A percentile compares a stretch with the other conserved stretches of the same genome.
These are phyloP conservation scores for Conticribra weissflogii DNA, from an alignment of 108 stramenopile species.

Conservation along the genomic window DNA sequence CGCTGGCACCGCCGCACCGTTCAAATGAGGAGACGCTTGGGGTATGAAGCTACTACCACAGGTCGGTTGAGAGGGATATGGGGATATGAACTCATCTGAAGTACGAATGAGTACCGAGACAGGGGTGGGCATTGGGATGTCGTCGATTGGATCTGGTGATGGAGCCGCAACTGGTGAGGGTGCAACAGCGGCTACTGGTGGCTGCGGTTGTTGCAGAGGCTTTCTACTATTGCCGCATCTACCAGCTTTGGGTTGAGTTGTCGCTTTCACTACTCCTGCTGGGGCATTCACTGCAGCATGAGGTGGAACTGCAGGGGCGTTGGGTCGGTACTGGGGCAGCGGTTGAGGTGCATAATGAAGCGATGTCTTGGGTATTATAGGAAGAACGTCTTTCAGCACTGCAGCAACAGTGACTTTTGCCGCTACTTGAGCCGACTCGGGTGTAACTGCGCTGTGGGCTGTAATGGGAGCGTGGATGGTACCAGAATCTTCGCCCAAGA, in stretches of 20 bases:
- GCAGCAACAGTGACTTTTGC: slow-evolving; percentile 35
- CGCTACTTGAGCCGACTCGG: slow-evolving; percentile 53
- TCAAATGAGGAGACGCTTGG: neutral
- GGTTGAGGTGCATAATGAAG: neutral
- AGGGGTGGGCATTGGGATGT: slow-evolving; percentile 56
- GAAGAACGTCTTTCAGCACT: slow-evolving; percentile 41
- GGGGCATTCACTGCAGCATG: neutral
- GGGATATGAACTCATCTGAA: slow-evolving; percentile 39
- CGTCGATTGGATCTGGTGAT: slow-evolving; percentile 19
- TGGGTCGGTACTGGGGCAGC: neutral
- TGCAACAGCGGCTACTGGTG: no score
- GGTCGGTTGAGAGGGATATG: slow-evolving; percentile 8
- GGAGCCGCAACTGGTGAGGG: slow-evolving; percentile 8
- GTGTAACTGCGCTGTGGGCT: slow-evolving; percentile 22
- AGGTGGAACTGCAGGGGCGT: slow-evolving; percentile 12
- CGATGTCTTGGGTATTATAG: slow-evolving; percentile 28
- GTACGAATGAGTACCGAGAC: slow-evolving; percentile 49
- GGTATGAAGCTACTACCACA: slow-evolving; percentile 5
- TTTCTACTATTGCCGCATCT: no score
- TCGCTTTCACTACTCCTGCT: no score
- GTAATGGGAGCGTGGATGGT: neutral
- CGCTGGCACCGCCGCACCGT: slow-evolving; percentile 3
- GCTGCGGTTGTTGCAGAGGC: no score
- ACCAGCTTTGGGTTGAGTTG: no score
- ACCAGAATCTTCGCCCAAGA: slow-evolving; percentile 38